phyloP scores from a whole-genome alignment of 805 yeast species.

The Martiniozyma abietophila region DNA sequence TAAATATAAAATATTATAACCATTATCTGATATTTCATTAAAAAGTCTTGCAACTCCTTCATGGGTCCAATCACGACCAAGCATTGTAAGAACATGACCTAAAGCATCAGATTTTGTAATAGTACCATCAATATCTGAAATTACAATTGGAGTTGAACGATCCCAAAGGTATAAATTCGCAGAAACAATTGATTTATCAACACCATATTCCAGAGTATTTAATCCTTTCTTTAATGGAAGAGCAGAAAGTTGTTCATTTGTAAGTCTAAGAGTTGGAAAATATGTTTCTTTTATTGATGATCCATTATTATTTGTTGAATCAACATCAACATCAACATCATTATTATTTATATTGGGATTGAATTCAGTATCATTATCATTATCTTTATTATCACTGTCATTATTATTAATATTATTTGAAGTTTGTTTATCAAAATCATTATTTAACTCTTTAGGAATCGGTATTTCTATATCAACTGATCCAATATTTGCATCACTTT shows the following conservation, averaged over 20 bases:
- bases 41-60: conserved; percentile 88
- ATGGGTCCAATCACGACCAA: conserved; percentile 98
- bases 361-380: background rate
- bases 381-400: background rate
- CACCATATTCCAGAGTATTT: conserved; percentile 69
- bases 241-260: conserved; percentile 78
- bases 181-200: conserved; percentile 69
- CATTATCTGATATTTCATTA: conserved; percentile 77
- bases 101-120: conserved; percentile 96
- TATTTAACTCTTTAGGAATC: background rate
- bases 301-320: conserved; percentile 10
- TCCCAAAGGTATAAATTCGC: conserved; percentile 81
- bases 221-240: conserved; percentile 70
- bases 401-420: no score
- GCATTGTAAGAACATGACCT: conserved; percentile 88
- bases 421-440: no score
- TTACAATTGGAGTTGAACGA: conserved; percentile 77
- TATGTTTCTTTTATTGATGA: conserved; percentile 26
- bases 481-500: no score
- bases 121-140: conserved; percentile 96
- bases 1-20: conserved; percentile 86
- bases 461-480: background rate
- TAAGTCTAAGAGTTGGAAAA: conserved; percentile 82
- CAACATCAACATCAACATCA: conserved; percentile 16
- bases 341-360: background rate